These are phyloP conservation scores for Chalciporus pseudorubinellus DNA, from an alignment of 768 basidiomycete genomes.

Conservation along the genomic window DNA sequence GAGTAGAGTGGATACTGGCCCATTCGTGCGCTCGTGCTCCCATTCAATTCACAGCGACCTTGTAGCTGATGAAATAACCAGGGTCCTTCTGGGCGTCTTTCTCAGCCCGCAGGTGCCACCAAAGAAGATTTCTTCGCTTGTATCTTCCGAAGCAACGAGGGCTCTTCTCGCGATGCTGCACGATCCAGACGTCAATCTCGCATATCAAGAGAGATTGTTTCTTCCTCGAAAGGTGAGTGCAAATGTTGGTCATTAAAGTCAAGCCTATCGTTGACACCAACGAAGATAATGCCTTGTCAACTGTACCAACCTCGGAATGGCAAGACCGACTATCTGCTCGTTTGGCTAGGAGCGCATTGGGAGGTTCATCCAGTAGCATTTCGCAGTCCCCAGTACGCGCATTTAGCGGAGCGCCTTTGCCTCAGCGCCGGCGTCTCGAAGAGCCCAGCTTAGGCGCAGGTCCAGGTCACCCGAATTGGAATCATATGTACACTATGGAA, in stretches of 20 bases:
- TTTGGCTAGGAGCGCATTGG: conserved; percentile 36
- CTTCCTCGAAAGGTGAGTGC: conserved; percentile 55
- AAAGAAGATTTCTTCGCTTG: conserved; percentile 81
- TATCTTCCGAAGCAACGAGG: conserved; percentile 59
- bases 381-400: conserved; percentile 25
- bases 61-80: conserved; percentile 28
- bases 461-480: conserved; percentile 47
- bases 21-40: conserved; percentile 54
- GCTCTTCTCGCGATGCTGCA: conserved; percentile 49
- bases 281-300: conserved; percentile 56
- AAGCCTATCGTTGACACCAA: conserved; percentile 4
- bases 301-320: conserved; percentile 73
- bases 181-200: conserved; percentile 71
- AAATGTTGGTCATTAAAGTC: conserved; percentile 2
- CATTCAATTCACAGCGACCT: not conserved
- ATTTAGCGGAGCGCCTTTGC: conserved; percentile 34
- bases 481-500: conserved; percentile 59
- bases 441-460: conserved; percentile 11
- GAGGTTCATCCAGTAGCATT: conserved; percentile 7
- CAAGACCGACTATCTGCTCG: conserved; percentile 67
- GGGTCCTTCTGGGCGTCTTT: conserved; percentile 68
- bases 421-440: conserved; percentile 49
- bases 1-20: conserved; percentile 71
- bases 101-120: conserved; percentile 58
- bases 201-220: conserved; percentile 77